Percentiles rank a stretch among this genome's conserved stretches.
These are phyloP conservation scores for Leucocoprinus gongylophorus DNA, from an alignment of 1,284 basidiomycete genomes.

Conservation along the genomic window DNA sequence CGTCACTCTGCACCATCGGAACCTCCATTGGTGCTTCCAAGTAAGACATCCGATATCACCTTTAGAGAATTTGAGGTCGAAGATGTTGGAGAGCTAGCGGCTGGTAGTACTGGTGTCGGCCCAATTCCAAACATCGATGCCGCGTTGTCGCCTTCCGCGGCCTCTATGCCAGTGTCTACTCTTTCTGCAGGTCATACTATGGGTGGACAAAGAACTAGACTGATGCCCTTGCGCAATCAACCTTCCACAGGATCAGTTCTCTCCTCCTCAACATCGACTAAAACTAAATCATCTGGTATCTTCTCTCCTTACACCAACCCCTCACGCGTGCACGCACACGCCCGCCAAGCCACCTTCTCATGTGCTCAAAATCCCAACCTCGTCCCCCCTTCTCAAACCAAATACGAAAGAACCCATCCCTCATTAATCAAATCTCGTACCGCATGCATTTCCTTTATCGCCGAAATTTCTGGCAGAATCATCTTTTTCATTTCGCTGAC, in stretches of 20 bases:
- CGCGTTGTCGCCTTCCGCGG: too few relatives aligned
- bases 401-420: constrained; percentile 64
- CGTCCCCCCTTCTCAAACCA: constrained; percentile 37
- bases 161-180: too few relatives aligned
- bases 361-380: constrained; percentile 22
- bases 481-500: constrained; percentile 86
- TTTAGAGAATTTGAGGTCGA: constrained; percentile 59
- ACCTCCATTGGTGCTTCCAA: constrained; percentile 54
- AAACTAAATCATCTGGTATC: not conserved
- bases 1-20: constrained; percentile 63
- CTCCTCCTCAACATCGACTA: constrained; percentile 35
- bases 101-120: not conserved
- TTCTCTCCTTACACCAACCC: not conserved
- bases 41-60: constrained; percentile 55
- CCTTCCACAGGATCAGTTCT: constrained; percentile 41
- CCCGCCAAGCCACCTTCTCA: not conserved
- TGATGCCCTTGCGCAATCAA: constrained; percentile 25
- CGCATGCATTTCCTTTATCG: constrained; percentile 54
- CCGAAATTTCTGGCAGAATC: constrained; percentile 68
- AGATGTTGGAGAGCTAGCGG: constrained; percentile 1
- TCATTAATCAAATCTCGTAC: constrained; percentile 51
- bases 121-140: too few relatives aligned
- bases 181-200: too few relatives aligned
- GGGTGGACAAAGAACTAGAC: too few relatives aligned
- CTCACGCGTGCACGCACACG: not conserved